phyloP scores from a whole-genome alignment of 2,329 filamentous ascomycete genomes.

The Ascochyta rabiei region DNA sequence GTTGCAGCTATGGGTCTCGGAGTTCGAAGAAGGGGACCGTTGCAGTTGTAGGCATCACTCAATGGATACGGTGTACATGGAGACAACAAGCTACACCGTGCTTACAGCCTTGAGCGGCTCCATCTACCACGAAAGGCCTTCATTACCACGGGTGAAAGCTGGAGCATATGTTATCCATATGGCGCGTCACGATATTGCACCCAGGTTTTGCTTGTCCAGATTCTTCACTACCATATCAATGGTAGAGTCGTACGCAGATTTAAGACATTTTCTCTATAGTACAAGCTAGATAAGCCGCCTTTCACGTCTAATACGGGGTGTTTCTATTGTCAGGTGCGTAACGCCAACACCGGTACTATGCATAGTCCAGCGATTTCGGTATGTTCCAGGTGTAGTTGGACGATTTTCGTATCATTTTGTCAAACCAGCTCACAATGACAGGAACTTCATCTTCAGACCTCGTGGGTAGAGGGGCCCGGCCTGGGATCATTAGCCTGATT shows the following conservation, averaged over 20 bases:
- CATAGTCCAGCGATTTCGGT: neutral
- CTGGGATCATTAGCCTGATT: neutral
- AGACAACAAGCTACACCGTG: no score
- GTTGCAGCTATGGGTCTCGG: neutral
- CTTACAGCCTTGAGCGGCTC: no score
- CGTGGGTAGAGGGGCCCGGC: constrained; percentile 28
- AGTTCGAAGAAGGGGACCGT: neutral
- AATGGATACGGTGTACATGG: no score
- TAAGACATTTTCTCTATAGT: neutral
- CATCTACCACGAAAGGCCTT: no score
- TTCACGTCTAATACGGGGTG: neutral
- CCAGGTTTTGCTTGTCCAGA: no score
- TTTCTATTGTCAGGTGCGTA: neutral
- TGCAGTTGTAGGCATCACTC: neutral
- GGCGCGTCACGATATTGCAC: no score
- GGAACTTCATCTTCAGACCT: constrained; percentile 29
- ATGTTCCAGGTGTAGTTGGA: neutral
- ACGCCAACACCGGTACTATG: constrained; percentile 5
- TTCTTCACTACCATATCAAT: no score
- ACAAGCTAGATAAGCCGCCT: neutral
- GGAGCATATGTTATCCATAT: no score
- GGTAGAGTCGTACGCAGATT: no score
- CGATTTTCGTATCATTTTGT: neutral
- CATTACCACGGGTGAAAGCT: no score
- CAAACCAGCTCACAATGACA: constrained; percentile 5